Percentiles rank a stretch among this genome's conserved stretches.
These are phyloP conservation scores for Metschnikowia koreensis DNA, from an alignment of 805 yeast genomes.

Conservation along the genomic window DNA sequence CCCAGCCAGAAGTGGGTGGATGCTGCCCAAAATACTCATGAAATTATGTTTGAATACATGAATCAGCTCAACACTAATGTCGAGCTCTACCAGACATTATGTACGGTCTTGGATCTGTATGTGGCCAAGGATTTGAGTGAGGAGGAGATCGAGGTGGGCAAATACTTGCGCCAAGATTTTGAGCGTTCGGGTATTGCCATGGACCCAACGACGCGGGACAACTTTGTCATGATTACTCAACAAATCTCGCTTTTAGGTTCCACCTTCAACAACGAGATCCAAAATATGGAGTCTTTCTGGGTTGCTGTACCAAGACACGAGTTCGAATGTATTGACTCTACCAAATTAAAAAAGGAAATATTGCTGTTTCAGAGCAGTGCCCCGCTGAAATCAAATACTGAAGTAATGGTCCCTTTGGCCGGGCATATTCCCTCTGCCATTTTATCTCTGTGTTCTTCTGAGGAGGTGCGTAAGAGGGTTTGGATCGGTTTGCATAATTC, in stretches of 20 bases:
- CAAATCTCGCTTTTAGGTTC: slow-evolving; percentile 81
- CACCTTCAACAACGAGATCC: slow-evolving; percentile 57
- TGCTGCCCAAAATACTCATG: slow-evolving; percentile 87
- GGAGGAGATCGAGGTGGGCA: slow-evolving; percentile 84
- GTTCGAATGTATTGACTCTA: slow-evolving; percentile 26
- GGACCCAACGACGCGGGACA: slow-evolving; percentile 59
- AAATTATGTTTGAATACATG: slow-evolving; percentile 89
- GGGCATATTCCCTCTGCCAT: slow-evolving; percentile 67
- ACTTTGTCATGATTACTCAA: slow-evolving; percentile 76
- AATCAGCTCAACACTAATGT: slow-evolving; percentile 84
- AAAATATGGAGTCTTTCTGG: slow-evolving; percentile 34
- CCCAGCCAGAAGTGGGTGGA: slow-evolving; percentile 68
- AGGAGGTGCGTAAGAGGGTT: slow-evolving; percentile 56
- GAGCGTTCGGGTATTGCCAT: slow-evolving; percentile 86
- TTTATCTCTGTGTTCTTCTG: slow-evolving; percentile 55
- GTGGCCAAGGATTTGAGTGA: slow-evolving; percentile 40
- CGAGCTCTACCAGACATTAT: slow-evolving; percentile 60
- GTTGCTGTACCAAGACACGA: slow-evolving; percentile 33
- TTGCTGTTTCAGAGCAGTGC: slow-evolving; percentile 25
- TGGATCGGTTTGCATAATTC: slow-evolving; percentile 78
- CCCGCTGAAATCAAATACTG: slow-evolving; percentile 9
- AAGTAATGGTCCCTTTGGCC: slow-evolving; percentile 34
- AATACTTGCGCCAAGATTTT: slow-evolving; percentile 76
- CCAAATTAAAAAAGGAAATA: slow-evolving; percentile 26
- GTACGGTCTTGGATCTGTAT: slow-evolving; percentile 44